phyloP scores from a whole-genome alignment of 208 protist species.

The Trypanosoma melophagium region DNA sequence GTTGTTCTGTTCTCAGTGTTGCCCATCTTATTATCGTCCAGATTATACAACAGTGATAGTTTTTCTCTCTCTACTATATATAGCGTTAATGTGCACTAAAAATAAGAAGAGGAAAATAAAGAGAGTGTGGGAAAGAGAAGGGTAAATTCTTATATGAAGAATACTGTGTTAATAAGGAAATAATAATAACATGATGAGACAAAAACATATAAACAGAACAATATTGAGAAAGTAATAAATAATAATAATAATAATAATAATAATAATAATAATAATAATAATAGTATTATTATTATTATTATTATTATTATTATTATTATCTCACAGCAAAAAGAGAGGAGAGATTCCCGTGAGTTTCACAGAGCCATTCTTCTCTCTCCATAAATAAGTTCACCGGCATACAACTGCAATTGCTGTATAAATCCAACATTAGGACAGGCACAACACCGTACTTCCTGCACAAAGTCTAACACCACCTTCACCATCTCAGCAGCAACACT shows the following conservation, averaged over 20 bases:
- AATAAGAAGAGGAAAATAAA: no score
- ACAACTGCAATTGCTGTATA: slow-evolving; percentile 23
- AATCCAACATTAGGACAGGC: slow-evolving; percentile 40
- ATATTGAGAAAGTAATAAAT: not conserved
- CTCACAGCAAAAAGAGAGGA: no score
- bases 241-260: not conserved
- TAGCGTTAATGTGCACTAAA: not conserved
- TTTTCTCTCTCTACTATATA: not conserved
- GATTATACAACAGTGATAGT: not conserved
- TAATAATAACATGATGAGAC: no score
- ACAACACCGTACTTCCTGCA: slow-evolving; percentile 29
- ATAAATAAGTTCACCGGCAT: slow-evolving; percentile 16
- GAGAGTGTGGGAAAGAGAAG: no score
- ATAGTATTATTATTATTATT: no score
- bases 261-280: slow-evolving; percentile 2
- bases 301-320: no score
- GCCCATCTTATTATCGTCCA: not conserved
- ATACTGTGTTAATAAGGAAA: no score
- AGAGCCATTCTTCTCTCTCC: not conserved
- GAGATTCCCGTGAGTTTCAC: no score
- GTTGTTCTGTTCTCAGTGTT: not conserved
- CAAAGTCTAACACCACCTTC: slow-evolving; percentile 26
- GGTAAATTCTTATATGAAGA: no score
- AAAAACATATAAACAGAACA: not conserved
- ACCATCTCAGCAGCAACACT: slow-evolving; percentile 11